These are phyloP conservation scores for Oryza officinalis DNA, from an alignment of 176 grass and related monocot species.

Conservation along the genomic window DNA sequence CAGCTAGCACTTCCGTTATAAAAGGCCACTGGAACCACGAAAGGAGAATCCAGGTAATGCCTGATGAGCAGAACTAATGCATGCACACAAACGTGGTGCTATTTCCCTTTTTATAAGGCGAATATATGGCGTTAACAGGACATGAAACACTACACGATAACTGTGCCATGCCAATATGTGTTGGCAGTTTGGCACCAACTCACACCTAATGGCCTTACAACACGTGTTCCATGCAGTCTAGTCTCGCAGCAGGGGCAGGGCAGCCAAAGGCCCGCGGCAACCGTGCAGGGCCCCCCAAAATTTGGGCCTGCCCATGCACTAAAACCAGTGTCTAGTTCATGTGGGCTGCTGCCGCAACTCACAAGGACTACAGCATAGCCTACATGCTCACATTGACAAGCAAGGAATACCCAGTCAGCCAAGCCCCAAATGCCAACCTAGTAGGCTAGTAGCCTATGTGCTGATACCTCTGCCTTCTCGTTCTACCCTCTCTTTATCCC, in stretches of 20 bases:
- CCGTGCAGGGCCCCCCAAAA: neutral
- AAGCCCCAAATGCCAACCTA: neutral
- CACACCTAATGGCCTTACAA: neutral
- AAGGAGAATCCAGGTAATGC: constrained; percentile 1
- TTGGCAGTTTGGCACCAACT: constrained; percentile 14
- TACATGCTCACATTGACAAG: neutral
- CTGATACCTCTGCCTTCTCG: neutral
- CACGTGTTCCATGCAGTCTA: neutral
- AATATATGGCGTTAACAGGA: neutral
- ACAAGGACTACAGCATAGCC: neutral
- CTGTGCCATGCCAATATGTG: neutral
- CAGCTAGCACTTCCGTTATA: neutral
- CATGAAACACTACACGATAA: neutral
- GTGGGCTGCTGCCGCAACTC: neutral
- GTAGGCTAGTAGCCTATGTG: neutral
- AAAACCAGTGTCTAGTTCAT: neutral
- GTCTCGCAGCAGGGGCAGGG: neutral
- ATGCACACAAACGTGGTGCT: neutral
- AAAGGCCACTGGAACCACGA: constrained; percentile 9
- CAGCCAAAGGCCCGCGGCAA: neutral
- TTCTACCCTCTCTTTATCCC: neutral
- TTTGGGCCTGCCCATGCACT: neutral
- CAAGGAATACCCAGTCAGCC: neutral
- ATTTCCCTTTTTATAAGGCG: neutral
- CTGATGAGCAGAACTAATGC: constrained; percentile 22